Evolutionary conservation across 192 early-diverging fungal genomes (phyloP), one percentile per base, ranked within the genome.

Genomic region (Funneliformis mosseae): DNA sequence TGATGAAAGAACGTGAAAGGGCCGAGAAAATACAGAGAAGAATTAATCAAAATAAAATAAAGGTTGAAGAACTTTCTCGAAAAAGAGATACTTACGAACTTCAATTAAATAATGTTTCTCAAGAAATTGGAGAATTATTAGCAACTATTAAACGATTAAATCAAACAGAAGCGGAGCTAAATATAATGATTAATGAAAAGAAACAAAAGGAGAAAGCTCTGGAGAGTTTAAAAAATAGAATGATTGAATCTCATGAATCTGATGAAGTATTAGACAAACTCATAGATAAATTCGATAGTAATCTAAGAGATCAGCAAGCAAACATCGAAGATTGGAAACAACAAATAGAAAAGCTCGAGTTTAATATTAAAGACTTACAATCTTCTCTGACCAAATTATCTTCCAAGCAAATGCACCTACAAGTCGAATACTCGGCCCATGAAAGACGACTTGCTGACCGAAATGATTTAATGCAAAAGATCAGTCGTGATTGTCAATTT

Each of bases 1-100:
- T 95, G 28, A 88, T 90, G 77, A 85, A 83, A 12, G 92, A 96
- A 74, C 93, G 92, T 80, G 85, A 85, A 33, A 93, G 93, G 74
- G 92, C 95, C 0, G 92, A 92, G 68, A 85, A 91, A 45, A 89
- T 96, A 46, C 78, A 12, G 16, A 66, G 39, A 18, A 59, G 43
- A 33, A 28, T 64, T 23, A 23, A 77, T 10, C 21, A 33, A 25
- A 38, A 45, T 55, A 43, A 42, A 78, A 39, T 7, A 46, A 59
- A 59, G 12, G 43, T 16, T 11, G 48, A 42, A n/a, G 55, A 62
- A 61, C 14, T 45, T 23, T 8, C 46, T n/a, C 21, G 33, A 62
- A 27, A 61, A 71, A 60, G 14, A 75, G 55, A 72, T 79, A 67
- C 68, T 87, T 66, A 50, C 76, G 38, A 25, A 62, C 10, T 5